Percentiles rank a stretch among this genome's conserved stretches.
Conservation (phyloP, 768 basidiomycete species). For the Sarcomyxa edulis region DNA sequence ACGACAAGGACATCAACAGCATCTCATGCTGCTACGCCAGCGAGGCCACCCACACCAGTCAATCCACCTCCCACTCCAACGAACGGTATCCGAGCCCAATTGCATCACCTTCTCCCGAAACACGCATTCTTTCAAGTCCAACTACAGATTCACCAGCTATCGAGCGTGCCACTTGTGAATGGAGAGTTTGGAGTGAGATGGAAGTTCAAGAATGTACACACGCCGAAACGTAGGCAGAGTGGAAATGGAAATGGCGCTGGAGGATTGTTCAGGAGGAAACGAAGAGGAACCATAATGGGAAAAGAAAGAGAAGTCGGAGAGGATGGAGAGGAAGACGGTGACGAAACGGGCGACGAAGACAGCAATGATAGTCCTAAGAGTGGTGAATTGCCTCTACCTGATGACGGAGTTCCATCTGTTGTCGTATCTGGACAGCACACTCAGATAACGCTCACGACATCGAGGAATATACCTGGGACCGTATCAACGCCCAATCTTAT, state of each 20-base stretch:
- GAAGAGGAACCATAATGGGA: constrained; percentile 4
- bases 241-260: constrained; percentile 22
- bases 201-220: constrained; percentile 59
- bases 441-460: background rate
- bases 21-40: no score
- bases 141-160: constrained; percentile 60
- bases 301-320: constrained; percentile 18
- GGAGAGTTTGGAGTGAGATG: constrained; percentile 69
- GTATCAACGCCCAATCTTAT: constrained; percentile 7
- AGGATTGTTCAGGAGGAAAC: constrained; percentile 16
- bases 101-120: constrained; percentile 55
- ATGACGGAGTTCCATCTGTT: constrained; percentile 9
- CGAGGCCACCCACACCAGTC: no score
- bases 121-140: constrained; percentile 64
- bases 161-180: constrained; percentile 64
- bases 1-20: no score
- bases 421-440: constrained; percentile 9
- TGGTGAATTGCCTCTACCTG: constrained; percentile 9
- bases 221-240: constrained; percentile 34
- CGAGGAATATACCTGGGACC: constrained; percentile 2
- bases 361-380: constrained; percentile 12
- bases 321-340: constrained; percentile 10
- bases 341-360: constrained; percentile 6
- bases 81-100: constrained; percentile 46
- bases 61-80: no score